Evolutionary conservation across 306 rosid species (phyloP).

Genomic region (Neltuma alba): DNA sequence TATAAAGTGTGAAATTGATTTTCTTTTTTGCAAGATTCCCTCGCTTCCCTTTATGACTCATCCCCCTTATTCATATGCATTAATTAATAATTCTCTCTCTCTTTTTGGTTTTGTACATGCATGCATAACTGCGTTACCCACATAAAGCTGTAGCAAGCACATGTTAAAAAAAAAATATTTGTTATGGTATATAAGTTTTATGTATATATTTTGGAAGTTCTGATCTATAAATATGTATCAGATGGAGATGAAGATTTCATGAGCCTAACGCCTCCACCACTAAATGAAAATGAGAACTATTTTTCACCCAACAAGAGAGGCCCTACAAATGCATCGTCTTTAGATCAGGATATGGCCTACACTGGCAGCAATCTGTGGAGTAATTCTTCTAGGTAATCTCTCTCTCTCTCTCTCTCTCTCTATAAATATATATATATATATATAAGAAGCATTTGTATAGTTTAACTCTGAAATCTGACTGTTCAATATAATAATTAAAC

Average conservation of each 20-base stretch:
- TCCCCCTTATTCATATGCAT: conserved; percentile 23
- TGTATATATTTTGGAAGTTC: not conserved
- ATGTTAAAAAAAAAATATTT: not conserved
- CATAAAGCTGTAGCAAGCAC: not conserved
- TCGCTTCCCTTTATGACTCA: conserved; percentile 49
- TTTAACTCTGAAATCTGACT: not conserved
- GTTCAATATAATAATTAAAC: not conserved
- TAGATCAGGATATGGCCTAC: conserved; percentile 52
- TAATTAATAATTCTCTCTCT: not conserved
- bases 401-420: conserved; percentile 21
- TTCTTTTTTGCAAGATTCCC: conserved; percentile 47
- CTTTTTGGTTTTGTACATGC: not conserved
- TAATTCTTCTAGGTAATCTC: conserved; percentile 70
- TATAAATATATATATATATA: not conserved
- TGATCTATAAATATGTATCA: conserved; percentile 34
- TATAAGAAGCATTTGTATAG: not conserved
- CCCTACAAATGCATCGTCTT: conserved; percentile 44
- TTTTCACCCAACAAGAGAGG: conserved; percentile 50
- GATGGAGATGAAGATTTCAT: conserved; percentile 86
- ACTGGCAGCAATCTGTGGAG: conserved; percentile 56
- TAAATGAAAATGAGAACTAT: conserved; percentile 50
- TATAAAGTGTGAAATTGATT: not conserved
- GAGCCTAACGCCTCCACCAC: conserved; percentile 47
- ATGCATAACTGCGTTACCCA: conserved; percentile 9
- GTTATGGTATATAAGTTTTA: not conserved